phyloP scores from a whole-genome alignment of 768 basidiomycete species.

The Pleurotus eryngii region DNA sequence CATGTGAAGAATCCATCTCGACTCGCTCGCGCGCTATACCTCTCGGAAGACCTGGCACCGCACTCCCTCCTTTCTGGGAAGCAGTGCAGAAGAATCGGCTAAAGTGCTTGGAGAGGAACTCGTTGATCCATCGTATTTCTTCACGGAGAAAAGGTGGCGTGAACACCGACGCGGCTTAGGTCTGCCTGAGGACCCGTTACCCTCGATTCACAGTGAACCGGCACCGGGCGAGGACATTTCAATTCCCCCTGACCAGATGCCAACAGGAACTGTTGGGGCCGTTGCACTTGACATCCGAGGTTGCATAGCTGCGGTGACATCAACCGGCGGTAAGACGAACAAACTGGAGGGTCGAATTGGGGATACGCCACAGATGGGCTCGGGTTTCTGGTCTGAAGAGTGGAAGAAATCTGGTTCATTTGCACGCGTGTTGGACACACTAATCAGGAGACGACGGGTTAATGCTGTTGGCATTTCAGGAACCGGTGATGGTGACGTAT shows the following conservation, averaged over 20 bases:
- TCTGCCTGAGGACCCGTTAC: constrained; percentile 63
- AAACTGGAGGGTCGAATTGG: constrained; percentile 82
- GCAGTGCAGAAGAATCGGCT: constrained; percentile 59
- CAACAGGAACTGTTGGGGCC: constrained; percentile 82
- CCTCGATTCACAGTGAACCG: constrained; percentile 22
- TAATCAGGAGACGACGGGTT: constrained; percentile 26
- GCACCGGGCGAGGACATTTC: constrained; percentile 14
- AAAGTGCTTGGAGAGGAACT: constrained; percentile 49
- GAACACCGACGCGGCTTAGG: constrained; percentile 75
- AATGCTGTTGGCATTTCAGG: constrained; percentile 73
- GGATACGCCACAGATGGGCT: constrained; percentile 75
- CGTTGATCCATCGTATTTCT: constrained; percentile 78
- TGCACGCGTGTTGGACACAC: constrained; percentile 36
- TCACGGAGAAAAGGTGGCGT: constrained; percentile 69
- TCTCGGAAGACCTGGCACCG: constrained; percentile 56
- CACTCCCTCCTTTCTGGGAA: constrained; percentile 75
- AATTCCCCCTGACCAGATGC: constrained; percentile 50
- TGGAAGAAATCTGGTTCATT: constrained; percentile 43
- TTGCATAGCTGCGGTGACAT: constrained; percentile 70
- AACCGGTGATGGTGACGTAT: constrained; percentile 82
- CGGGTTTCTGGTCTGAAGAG: constrained; percentile 84
- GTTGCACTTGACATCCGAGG: constrained; percentile 75
- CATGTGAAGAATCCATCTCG: constrained; percentile 70
- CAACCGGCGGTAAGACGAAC: constrained; percentile 81
- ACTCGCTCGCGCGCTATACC: constrained; percentile 67